Conservation (phyloP, 148 eudicot species). For the Nepenthes mirabilis region DNA sequence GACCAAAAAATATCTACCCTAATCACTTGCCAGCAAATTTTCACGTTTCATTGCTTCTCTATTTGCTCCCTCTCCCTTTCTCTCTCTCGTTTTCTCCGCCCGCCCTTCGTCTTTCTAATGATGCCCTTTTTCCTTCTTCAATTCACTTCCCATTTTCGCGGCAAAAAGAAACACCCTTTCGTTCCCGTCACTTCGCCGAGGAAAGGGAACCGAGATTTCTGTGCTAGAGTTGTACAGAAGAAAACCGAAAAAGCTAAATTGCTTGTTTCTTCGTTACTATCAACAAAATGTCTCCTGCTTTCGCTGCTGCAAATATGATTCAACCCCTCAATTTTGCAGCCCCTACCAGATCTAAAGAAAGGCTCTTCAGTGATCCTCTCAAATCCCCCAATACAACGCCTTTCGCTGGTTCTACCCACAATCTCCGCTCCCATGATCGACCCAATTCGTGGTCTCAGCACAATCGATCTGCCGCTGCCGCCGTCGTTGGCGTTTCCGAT, state of each 20-base stretch:
- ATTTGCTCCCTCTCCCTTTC: no score
- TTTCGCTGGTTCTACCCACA: slow-evolving; percentile 36
- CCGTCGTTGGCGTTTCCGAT: slow-evolving; percentile 46
- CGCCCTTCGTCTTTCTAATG: no score
- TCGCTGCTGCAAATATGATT: slow-evolving; percentile 26
- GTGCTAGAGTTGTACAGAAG: no score
- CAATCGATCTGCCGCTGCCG: slow-evolving; percentile 17
- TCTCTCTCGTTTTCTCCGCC: no score
- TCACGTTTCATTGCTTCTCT: no score
- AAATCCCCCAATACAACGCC: slow-evolving; percentile 10
- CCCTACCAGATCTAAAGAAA: slow-evolving; percentile 34
- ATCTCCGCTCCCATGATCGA: slow-evolving; percentile 10
- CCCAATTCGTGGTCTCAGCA: slow-evolving; percentile 9
- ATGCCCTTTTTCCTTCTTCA: no score
- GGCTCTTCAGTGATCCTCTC: slow-evolving; percentile 16
- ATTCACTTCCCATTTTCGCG: no score
- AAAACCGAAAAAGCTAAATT: not conserved
- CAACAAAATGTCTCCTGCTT: slow-evolving; percentile 20
- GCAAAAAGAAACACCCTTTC: no score
- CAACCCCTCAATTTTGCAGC: slow-evolving; percentile 24
- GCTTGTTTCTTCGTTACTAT: not conserved
- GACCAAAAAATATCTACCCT: no score
- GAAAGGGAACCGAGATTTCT: no score
- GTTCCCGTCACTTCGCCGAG: no score
- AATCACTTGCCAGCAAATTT: no score